Base-by-base conservation (phyloP, 352 stramenopile species). In the Phytophthora palmivora region DNA sequence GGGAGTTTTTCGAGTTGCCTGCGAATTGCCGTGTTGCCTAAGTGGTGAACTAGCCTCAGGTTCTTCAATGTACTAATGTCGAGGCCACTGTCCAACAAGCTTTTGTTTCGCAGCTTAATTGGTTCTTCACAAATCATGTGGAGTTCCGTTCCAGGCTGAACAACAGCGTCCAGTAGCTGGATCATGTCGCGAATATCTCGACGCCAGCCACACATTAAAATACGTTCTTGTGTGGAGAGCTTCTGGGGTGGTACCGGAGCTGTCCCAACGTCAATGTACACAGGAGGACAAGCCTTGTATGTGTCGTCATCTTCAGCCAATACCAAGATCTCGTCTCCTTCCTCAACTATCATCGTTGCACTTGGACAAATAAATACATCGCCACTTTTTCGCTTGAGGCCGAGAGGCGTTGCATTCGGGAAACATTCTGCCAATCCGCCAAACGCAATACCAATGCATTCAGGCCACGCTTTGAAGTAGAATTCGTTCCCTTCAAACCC, bases 181-280 rank as follows among this genome's bases (percentile, higher is more conserved):
- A 97, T 92, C 77, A 97, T 95, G 48, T 97, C 89, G 18, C 88
- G 84, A 45, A 97, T 90, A 61, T 97, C 89, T 37, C 90, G 83
- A 34, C 89, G 84, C 90, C 88, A 97, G 2, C 90, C 90, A 39
- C 84, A 95, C 70, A 97, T 91, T 21, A 97, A 58, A 55, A 96
- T 90, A 15, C 72, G 72, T 43, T 97, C 88, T 11, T 67, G 58
- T n/a, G 53, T 43, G 0, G 26, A 24, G 5, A 38, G 6, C 39
- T 85, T 84, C 2, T 49, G 16, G 24, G 59, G 43, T 0, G 65
- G 45, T 2, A 36, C 34, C 11, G 77, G 79, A 5, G 82, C 46
- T 11, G 61, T 68, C 1, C 77, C 81, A 7, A 47, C 56, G 18
- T 87, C 77, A 50, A 91, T 72, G 0, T 44, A 8, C 0, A 60